A percentile compares a stretch with the other conserved stretches of the same genome.
Evolutionary conservation across 331 rosid species (phyloP).

Genomic region (Malus hybrid): DNA sequence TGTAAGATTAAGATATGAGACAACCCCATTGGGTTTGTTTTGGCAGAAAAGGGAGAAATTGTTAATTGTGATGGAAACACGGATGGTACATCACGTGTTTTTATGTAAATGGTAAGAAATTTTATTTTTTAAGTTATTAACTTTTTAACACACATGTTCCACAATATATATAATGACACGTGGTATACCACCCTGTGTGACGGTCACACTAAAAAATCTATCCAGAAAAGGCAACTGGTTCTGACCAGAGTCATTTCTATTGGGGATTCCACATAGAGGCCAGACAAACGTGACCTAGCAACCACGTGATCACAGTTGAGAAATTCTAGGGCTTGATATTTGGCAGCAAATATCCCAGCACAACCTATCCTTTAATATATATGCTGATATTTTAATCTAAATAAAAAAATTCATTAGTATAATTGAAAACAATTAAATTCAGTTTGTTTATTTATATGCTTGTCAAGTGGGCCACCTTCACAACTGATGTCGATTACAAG

Average conservation of each 20-base stretch:
- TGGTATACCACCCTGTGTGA: too few species aligned
- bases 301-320: slow-evolving; percentile 56
- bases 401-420: background rate
- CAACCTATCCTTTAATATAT: background rate
- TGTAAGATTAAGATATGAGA: background rate
- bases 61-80: too few species aligned
- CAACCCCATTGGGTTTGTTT: slow-evolving; percentile 7
- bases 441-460: too few species aligned
- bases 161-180: too few species aligned
- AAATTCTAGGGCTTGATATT: slow-evolving; percentile 33
- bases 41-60: background rate
- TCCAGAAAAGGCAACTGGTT: background rate
- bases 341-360: background rate
- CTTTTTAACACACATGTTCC: too few species aligned
- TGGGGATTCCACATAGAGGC: background rate
- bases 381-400: background rate
- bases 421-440: too few species aligned
- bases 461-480: background rate
- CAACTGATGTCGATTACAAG: too few species aligned
- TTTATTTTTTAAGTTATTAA: too few species aligned
- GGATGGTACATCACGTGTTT: too few species aligned
- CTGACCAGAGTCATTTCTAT: background rate
- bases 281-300: slow-evolving; percentile 24
- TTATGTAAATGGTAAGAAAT: too few species aligned
- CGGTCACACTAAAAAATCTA: too few species aligned